Percentiles rank a stretch among this genome's conserved stretches.
These are phyloP conservation scores for Heritiera fomes DNA, from an alignment of 345 rosid species.

Conservation along the genomic window DNA sequence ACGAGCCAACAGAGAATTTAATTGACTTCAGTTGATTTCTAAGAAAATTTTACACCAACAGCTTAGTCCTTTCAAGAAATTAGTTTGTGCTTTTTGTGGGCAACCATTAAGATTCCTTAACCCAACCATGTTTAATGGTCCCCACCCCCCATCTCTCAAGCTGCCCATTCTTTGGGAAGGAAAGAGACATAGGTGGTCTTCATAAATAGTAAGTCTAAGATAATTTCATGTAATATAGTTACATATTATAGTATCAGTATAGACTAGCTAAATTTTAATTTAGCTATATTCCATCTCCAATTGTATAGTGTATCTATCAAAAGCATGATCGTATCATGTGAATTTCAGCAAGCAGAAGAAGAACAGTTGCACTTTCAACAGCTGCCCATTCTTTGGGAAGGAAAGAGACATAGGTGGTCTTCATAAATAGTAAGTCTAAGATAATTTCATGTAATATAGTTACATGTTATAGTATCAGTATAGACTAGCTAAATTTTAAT, in stretches of 20 bases:
- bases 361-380: constrained; percentile 82
- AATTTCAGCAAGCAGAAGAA: constrained; percentile 93
- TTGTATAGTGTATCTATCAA: neutral
- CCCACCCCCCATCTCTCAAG: neutral
- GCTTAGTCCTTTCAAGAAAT: neutral
- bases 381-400: neutral
- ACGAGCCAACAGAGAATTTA: too few relatives aligned
- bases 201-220: neutral
- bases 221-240: neutral
- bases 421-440: too few relatives aligned
- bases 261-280: neutral
- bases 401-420: neutral
- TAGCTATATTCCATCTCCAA: neutral
- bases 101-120: neutral
- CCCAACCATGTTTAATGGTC: neutral
- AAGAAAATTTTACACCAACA: neutral
- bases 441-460: neutral
- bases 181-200: neutral
- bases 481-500: constrained; percentile 1
- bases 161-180: too few relatives aligned
- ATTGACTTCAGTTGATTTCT: too few relatives aligned
- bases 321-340: constrained; percentile 63
- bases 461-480: neutral
- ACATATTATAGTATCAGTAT: neutral
- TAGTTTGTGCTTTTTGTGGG: neutral